Evolutionary conservation across 768 basidiomycete genomes (phyloP), one percentile per base, ranked within the genome.

Genomic region (Dacryopinax spathularia): DNA sequence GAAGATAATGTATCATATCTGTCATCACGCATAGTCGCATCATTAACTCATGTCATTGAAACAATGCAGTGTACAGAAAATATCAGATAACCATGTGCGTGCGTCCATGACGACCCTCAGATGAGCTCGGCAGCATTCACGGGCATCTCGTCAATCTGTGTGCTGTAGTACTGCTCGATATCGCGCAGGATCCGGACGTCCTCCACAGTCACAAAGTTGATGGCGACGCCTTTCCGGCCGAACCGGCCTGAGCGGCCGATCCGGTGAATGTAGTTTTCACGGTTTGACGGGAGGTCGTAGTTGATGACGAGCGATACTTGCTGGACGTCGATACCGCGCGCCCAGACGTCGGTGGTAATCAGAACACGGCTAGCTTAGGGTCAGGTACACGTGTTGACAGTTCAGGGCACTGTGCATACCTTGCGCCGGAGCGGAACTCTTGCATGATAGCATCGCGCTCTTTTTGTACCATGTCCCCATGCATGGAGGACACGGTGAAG

Each of bases 201-300:
- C 69, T 96, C 94, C 61, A 94, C 86, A 18, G 93, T 95, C 60
- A 92, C 90, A 69, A 91, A 91, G 77, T 98, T 99, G 78, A 99
- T 98, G 43, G 96, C 96, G 65, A 98, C 96, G 81, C 95, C 96
- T 78, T 99, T 99, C 70, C 96, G 82, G 69, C 96, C 96, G 78
- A 98, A 98, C 65, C 96, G 92, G 72, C 96, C 96, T 64, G 94
- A 96, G 66, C 96, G 92, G 75, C 96, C 96, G 73, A 98, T 98
- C 72, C 96, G 90, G 79, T 99, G 96, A 69, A 99, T 97, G 79
- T 99, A 99, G 76, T 99, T 97, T 83, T 97, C 95, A 81, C 90
- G 90, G 74, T 92, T 92, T 68, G 90, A 87, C 63, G 91, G 94
- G 62, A 97, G 81, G 74, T 97, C 93, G 73, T 95, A 95, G 77